phyloP scores from a whole-genome alignment of 345 rosid genomes.

The Raphanus sativus region DNA sequence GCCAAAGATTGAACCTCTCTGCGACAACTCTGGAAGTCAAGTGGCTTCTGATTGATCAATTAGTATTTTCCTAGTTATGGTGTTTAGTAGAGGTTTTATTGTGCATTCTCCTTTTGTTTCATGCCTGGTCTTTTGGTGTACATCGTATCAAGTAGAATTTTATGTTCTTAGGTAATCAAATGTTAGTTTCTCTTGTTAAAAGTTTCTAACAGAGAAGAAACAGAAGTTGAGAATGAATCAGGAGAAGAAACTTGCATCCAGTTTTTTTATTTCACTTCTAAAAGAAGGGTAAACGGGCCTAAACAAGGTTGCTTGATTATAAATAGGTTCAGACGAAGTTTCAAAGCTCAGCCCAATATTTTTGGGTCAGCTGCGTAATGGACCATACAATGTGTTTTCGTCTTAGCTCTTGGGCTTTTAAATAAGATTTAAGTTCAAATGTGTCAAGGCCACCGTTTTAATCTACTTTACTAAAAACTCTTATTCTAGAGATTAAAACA shows the following conservation, averaged over 20 bases:
- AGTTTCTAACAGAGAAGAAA: background rate
- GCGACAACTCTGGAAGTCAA: slow-evolving; percentile 42
- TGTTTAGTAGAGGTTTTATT: slow-evolving; percentile 1
- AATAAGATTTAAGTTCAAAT: background rate
- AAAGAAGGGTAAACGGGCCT: background rate
- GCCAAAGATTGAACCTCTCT: slow-evolving; percentile 21
- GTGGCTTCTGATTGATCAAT: slow-evolving; percentile 33
- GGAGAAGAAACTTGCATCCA: background rate
- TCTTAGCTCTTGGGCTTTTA: background rate
- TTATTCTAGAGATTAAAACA: too few relatives aligned
- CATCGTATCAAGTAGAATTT: slow-evolving; percentile 13
- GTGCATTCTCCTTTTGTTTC: slow-evolving; percentile 9
- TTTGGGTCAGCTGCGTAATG: background rate
- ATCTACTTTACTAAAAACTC: too few relatives aligned
- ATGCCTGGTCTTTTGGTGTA: background rate
- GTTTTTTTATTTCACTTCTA: background rate
- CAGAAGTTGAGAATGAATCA: background rate
- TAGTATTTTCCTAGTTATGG: background rate
- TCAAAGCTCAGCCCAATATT: background rate
- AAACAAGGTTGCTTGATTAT: background rate
- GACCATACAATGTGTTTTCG: background rate
- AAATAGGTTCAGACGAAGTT: background rate
- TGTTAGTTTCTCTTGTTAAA: background rate
- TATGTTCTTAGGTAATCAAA: slow-evolving; percentile 14
- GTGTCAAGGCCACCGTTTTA: slow-evolving; percentile 22